A percentile compares a stretch with the other conserved stretches of the same genome.
Evolutionary conservation across 2,329 filamentous ascomycete species (phyloP).

Genomic region (Aspergillus quadricinctus): DNA sequence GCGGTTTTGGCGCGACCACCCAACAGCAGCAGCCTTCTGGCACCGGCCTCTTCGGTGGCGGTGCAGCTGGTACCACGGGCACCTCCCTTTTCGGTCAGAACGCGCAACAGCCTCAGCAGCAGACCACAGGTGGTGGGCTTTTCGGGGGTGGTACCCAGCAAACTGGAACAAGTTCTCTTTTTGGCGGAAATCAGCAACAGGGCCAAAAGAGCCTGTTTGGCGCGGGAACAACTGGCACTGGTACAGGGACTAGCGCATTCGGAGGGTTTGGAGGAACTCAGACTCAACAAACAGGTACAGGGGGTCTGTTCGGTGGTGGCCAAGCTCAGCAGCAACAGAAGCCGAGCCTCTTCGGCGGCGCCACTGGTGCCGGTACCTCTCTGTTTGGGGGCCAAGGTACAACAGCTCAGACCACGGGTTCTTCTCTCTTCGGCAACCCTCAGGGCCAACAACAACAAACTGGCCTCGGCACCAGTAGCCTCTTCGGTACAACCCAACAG

Average conservation of each 20-base stretch:
- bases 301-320: slow-evolving; percentile 41
- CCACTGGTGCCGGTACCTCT: slow-evolving; percentile 39
- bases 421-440: slow-evolving; percentile 57
- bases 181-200: slow-evolving; percentile 33
- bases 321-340: slow-evolving; percentile 53
- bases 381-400: slow-evolving; percentile 42
- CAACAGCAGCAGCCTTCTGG: slow-evolving; percentile 38
- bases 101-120: slow-evolving; percentile 34
- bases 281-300: slow-evolving; percentile 35
- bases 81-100: slow-evolving; percentile 37
- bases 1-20: slow-evolving; percentile 39
- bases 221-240: slow-evolving; percentile 34
- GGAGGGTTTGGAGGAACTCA: slow-evolving; percentile 43
- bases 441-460: slow-evolving; percentile 33
- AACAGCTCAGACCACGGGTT: slow-evolving; percentile 30
- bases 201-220: slow-evolving; percentile 37
- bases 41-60: slow-evolving; percentile 43
- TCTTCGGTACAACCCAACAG: slow-evolving; percentile 53
- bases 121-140: slow-evolving; percentile 33
- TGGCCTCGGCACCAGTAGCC: slow-evolving; percentile 34
- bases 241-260: slow-evolving; percentile 26
- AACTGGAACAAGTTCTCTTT: slow-evolving; percentile 28
- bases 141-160: slow-evolving; percentile 40
- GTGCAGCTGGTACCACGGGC: slow-evolving; percentile 16
- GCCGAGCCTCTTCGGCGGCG: slow-evolving; percentile 52